Conservation (phyloP, 441 rosid species). For the Raphanus hybrid region DNA sequence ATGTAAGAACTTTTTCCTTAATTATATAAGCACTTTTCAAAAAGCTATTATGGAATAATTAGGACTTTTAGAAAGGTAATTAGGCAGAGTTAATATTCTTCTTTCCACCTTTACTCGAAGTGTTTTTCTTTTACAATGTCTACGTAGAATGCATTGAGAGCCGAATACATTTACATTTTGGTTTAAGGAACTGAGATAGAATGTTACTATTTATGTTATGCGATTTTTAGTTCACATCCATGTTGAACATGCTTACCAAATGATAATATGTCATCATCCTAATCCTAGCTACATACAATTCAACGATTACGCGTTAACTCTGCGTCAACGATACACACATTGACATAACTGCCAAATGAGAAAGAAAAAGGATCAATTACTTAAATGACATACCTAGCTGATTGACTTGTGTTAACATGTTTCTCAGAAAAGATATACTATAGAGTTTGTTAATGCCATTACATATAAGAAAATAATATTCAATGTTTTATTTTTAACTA, state of each 20-base stretch:
- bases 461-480: too few relatives aligned
- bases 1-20: neutral
- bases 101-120: slow-evolving; percentile 7
- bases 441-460: neutral
- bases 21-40: neutral
- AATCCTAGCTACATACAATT: neutral
- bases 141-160: neutral
- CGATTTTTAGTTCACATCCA: neutral
- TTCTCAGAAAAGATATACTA: too few relatives aligned
- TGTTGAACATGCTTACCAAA: neutral
- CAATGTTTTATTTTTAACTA: neutral
- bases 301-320: neutral
- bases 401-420: too few relatives aligned
- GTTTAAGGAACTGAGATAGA: neutral
- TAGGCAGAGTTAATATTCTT: slow-evolving; percentile 4
- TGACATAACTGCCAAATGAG: neutral
- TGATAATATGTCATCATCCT: neutral
- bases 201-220: neutral
- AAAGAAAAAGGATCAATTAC: neutral
- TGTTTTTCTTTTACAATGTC: neutral
- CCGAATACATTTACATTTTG: neutral
- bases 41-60: neutral
- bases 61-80: slow-evolving; percentile 5
- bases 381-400: too few relatives aligned
- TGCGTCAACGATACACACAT: neutral